Evolutionary conservation across 1,139 yeast genomes (phyloP).

Genomic region (Pichia sp.): DNA sequence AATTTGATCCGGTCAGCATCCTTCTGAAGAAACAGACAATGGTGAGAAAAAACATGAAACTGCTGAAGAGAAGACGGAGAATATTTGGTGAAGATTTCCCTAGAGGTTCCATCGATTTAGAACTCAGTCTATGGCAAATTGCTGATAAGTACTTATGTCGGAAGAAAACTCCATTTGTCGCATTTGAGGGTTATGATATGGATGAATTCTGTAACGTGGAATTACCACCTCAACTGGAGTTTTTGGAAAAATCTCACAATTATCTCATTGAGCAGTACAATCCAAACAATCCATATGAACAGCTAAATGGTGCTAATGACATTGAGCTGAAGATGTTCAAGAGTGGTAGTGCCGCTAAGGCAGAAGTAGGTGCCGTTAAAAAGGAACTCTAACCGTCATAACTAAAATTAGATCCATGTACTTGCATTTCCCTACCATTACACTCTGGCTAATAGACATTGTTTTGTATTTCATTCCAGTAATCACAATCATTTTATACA

Average conservation of each 20-base stretch:
- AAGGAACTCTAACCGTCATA: too few relatives aligned
- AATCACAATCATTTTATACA: too few relatives aligned
- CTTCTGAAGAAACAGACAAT: slow-evolving; percentile 17
- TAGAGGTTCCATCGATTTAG: slow-evolving; percentile 22
- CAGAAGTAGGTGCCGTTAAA: too few relatives aligned
- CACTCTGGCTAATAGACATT: too few relatives aligned
- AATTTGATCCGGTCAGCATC: slow-evolving; percentile 27
- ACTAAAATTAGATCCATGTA: too few relatives aligned
- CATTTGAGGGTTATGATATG: slow-evolving; percentile 16
- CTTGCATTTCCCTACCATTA: too few relatives aligned
- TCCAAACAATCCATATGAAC: not conserved
- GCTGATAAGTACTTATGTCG: slow-evolving; percentile 24
- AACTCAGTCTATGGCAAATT: slow-evolving; percentile 24
- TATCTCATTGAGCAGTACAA: slow-evolving; percentile 5
- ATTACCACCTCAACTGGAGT: slow-evolving; percentile 19
- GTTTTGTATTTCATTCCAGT: too few relatives aligned
- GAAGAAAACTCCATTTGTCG: slow-evolving; percentile 15
- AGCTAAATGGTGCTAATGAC: slow-evolving; percentile 7
- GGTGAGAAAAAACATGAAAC: slow-evolving; percentile 16
- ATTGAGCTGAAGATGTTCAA: slow-evolving; percentile 3
- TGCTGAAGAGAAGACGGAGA: slow-evolving; percentile 19
- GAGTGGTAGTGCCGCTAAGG: too few relatives aligned
- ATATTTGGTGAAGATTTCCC: slow-evolving; percentile 26
- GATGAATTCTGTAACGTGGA: slow-evolving; percentile 17
- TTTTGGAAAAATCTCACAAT: slow-evolving; percentile 10